Conservation (phyloP, 2,329 filamentous ascomycete genomes). For the Westerdykella sp. region DNA sequence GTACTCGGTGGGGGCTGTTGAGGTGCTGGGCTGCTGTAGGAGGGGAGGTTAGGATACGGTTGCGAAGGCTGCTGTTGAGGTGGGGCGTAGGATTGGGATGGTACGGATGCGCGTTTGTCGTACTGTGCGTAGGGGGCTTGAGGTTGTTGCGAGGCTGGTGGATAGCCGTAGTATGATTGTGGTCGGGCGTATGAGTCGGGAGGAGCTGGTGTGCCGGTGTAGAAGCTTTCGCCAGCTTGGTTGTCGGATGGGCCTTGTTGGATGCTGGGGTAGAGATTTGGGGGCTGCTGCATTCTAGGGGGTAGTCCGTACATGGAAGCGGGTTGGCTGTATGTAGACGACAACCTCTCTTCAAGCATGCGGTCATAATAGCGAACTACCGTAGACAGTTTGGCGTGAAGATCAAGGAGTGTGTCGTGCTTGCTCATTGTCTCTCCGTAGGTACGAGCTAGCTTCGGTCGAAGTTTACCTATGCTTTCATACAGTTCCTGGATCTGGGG, state of each 20-base stretch:
- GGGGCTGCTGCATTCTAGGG: slow-evolving; percentile 38
- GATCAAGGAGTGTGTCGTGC: slow-evolving; percentile 87
- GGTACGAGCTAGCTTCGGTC: slow-evolving; percentile 88
- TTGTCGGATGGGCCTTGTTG: slow-evolving; percentile 22
- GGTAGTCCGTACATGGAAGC: slow-evolving; percentile 38
- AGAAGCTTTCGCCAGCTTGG: slow-evolving; percentile 71
- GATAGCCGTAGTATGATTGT: slow-evolving; percentile 48
- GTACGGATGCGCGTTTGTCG: slow-evolving; percentile 28
- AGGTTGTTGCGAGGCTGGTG: slow-evolving; percentile 37
- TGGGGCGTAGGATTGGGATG: slow-evolving; percentile 21
- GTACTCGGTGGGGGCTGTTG: slow-evolving; percentile 22
- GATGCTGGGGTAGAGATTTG: slow-evolving; percentile 66
- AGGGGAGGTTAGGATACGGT: slow-evolving; percentile 28
- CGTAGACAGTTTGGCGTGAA: slow-evolving; percentile 91
- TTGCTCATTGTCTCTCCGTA: slow-evolving; percentile 99
- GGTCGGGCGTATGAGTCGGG: slow-evolving; percentile 45
- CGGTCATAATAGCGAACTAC: slow-evolving; percentile 96
- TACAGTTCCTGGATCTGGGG: slow-evolving; percentile 98
- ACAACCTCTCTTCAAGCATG: slow-evolving; percentile 93
- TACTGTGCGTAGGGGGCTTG: slow-evolving; percentile 34
- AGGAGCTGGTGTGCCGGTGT: slow-evolving; percentile 58
- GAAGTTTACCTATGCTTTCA: slow-evolving; percentile 87
- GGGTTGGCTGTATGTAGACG: slow-evolving; percentile 84
- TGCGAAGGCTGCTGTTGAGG: slow-evolving; percentile 22
- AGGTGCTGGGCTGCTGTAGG: slow-evolving; percentile 13